Evolutionary conservation across 1,284 basidiomycete genomes (phyloP), one percentile per base, ranked within the genome.

Genomic region (Apiotrichum veenhuisii): DNA sequence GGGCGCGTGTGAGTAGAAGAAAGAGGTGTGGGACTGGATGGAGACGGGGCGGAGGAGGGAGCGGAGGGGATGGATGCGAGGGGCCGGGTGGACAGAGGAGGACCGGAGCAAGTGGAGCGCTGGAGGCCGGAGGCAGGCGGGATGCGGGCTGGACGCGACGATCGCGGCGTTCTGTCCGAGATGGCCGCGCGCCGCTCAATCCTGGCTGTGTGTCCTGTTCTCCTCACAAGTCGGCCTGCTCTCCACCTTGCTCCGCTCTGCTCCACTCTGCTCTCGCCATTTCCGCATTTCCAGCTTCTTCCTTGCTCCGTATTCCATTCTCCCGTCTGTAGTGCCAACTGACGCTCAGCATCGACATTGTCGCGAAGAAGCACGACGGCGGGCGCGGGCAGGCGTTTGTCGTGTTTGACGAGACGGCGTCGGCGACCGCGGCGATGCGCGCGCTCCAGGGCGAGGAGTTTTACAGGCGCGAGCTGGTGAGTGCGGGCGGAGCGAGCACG

Each of bases 311-410:
- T n/a, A n/a, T n/a, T n/a, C n/a, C n/a, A n/a, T n/a, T n/a, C n/a
- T n/a, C n/a, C n/a, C n/a, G n/a, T n/a, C n/a, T n/a, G n/a, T n/a
- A n/a, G n/a, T n/a, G n/a, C n/a, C n/a, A n/a, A n/a, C 30, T 30
- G 30, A 30, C 30, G 12, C 30, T 30, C 59, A 77, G 74, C 46
- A 84, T 98, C 77, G 95, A 98, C 76, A 85, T 99, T 50, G 85
- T 98, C 51, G 93, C 95, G n/a, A 87, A 89, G 43, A 93, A 97
- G 64, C 69, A 75, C 52, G 61, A 83, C 53, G 88, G 87, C 71
- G 93, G 93, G 86, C 85, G 89, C 61, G 95, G 95, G 2, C 94
- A 97, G 78, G 95, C 95, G 1, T 98, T 97, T 76, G 84, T 98
- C 67, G 93, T 96, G 62, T 99, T 97, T 77, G 84, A 85, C 61